Evolutionary conservation across 495 filamentous ascomycete species (phyloP).

Genomic region (Xylaria nigripes): DNA sequence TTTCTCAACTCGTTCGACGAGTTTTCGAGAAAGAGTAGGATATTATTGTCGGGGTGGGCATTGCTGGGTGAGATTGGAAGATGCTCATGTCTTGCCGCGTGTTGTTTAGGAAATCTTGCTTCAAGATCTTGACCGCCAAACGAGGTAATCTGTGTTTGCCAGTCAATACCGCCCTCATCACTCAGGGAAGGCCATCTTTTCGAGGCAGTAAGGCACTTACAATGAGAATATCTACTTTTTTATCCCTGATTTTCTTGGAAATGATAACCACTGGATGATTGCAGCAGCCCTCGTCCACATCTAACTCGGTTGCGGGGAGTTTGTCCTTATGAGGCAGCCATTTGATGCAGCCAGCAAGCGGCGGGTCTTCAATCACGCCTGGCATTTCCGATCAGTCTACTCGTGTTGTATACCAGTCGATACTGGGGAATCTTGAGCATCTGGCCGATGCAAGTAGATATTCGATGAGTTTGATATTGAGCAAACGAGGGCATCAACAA

Average conservation of each 20-base stretch:
- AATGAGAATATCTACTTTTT: constrained; percentile 17
- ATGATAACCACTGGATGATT: constrained; percentile 25
- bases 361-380: constrained; percentile 1
- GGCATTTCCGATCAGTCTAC: constrained; percentile 3
- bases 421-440: background rate
- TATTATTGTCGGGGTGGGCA: constrained; percentile 26
- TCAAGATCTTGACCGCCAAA: constrained; percentile 20
- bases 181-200: background rate
- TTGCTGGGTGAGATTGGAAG: constrained; percentile 22
- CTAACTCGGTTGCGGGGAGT: constrained; percentile 7
- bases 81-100: constrained; percentile 12
- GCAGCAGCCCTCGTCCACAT: constrained; percentile 18
- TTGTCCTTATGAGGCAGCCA: constrained; percentile 19
- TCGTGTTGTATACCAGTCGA: background rate
- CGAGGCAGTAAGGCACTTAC: constrained; percentile 7
- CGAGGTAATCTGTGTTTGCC: constrained; percentile 23
- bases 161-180: too few species aligned
- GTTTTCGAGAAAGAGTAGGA: constrained; percentile 18
- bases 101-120: constrained; percentile 7
- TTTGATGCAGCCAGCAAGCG: constrained; percentile 20
- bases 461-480: background rate
- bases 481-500: background rate
- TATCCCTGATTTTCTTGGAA: constrained; percentile 13
- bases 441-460: background rate
- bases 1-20: constrained; percentile 10